Evolutionary conservation across 768 basidiomycete species (phyloP).

Genomic region (Agaricus subrufescens): DNA sequence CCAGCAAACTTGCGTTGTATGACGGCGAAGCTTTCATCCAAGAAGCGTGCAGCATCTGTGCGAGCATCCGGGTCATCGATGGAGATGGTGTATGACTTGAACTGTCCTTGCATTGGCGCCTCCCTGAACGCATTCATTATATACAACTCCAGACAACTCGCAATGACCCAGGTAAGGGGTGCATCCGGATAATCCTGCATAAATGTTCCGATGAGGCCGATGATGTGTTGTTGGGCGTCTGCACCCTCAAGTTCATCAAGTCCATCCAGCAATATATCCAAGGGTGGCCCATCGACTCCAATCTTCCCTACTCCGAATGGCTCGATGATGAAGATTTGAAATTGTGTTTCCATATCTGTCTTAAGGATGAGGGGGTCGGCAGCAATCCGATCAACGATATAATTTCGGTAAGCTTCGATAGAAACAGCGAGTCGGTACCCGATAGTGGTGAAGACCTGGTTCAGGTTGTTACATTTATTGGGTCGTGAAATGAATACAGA

Average conservation of each 20-base stretch:
- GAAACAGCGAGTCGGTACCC: background rate
- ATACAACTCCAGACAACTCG: background rate
- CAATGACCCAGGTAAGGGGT: background rate
- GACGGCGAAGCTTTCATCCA: background rate
- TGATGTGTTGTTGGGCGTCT: background rate
- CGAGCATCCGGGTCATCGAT: background rate
- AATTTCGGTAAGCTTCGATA: background rate
- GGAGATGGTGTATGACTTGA: background rate
- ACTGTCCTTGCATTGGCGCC: background rate
- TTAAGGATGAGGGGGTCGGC: too few species aligned
- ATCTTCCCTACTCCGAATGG: background rate
- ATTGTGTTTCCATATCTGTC: background rate
- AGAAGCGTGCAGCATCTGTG: too few species aligned
- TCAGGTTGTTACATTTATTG: background rate
- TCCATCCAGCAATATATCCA: background rate
- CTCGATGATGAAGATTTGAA: background rate
- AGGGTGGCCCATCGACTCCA: too few species aligned
- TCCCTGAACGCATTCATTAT: background rate
- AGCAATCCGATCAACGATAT: background rate
- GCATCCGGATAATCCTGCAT: background rate
- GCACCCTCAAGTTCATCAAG: background rate
- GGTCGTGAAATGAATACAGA: background rate
- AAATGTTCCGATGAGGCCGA: background rate
- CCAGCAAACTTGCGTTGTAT: background rate
- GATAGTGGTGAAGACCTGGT: background rate